A percentile compares a stretch with the other conserved stretches of the same genome.
Evolutionary conservation across 2,329 filamentous ascomycete genomes (phyloP).

Genomic region (Mycogone perniciosa): DNA sequence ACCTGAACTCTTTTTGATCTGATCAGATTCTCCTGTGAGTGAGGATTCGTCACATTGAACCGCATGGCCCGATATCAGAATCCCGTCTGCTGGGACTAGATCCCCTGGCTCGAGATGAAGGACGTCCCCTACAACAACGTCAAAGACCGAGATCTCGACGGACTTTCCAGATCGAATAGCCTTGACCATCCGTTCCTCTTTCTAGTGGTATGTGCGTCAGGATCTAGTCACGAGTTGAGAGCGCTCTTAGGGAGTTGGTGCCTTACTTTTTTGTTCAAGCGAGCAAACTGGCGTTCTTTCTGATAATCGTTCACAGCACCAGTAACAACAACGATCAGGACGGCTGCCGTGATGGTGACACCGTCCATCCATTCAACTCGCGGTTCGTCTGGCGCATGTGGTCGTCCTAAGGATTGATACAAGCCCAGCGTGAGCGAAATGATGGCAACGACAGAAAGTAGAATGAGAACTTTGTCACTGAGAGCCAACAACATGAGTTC

Average conservation of each 20-base stretch:
- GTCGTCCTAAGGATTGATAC: conserved; percentile 55
- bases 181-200: conserved; percentile 59
- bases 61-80: conserved; percentile 52
- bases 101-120: conserved; percentile 64
- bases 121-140: conserved; percentile 64
- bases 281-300: conserved; percentile 59
- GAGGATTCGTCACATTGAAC: conserved; percentile 65
- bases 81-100: conserved; percentile 62
- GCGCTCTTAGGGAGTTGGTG: too few species aligned
- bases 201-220: conserved; percentile 20
- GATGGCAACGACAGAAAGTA: conserved; percentile 58
- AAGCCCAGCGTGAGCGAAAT: conserved; percentile 60
- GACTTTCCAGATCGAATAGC: conserved; percentile 61
- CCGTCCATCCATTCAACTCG: conserved; percentile 62
- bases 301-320: conserved; percentile 62
- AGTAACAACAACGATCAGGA: conserved; percentile 52
- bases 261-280: conserved; percentile 46
- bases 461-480: conserved; percentile 46
- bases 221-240: too few species aligned
- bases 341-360: conserved; percentile 46
- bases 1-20: conserved; percentile 33
- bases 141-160: conserved; percentile 57
- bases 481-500: conserved; percentile 1
- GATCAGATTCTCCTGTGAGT: conserved; percentile 66
- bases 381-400: conserved; percentile 35